A percentile compares a stretch with the other conserved stretches of the same genome.
Evolutionary conservation across 768 basidiomycete species (phyloP).

Genomic region (Tulasnella sp.): DNA sequence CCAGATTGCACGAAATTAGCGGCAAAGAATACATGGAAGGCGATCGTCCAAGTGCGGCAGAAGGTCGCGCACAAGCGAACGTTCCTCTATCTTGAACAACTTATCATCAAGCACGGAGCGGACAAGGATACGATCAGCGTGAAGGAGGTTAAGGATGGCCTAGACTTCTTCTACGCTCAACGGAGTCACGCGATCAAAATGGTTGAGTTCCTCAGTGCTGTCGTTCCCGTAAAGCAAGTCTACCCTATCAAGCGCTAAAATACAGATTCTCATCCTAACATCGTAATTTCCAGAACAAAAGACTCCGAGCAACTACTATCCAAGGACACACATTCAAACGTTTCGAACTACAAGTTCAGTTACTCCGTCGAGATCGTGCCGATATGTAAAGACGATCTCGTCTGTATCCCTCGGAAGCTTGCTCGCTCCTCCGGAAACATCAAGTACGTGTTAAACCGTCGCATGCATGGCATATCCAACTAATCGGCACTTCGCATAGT

Average conservation of each 20-base stretch:
- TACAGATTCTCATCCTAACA: neutral
- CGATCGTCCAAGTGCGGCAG: conserved; percentile 95
- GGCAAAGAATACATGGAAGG: conserved; percentile 98
- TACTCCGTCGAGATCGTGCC: conserved; percentile 97
- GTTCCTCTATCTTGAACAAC: conserved; percentile 92
- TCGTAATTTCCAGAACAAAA: conserved; percentile 52
- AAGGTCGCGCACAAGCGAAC: conserved; percentile 98
- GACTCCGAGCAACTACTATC: conserved; percentile 91
- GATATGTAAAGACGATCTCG: conserved; percentile 95
- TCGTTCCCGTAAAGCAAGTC: conserved; percentile 77
- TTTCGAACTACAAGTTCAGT: conserved; percentile 94
- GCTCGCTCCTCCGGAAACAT: conserved; percentile 82
- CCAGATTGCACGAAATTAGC: conserved; percentile 88
- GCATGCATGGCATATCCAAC: neutral
- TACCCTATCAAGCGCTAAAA: neutral
- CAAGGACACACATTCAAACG: conserved; percentile 80
- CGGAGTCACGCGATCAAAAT: conserved; percentile 91
- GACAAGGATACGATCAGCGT: conserved; percentile 94
- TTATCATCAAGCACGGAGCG: conserved; percentile 91
- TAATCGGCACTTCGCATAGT: conserved; percentile 22
- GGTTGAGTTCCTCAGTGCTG: conserved; percentile 82
- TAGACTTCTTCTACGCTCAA: conserved; percentile 94
- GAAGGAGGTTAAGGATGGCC: conserved; percentile 85
- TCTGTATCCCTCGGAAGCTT: conserved; percentile 75
- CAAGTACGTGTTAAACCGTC: conserved; percentile 28